Percentiles rank a stretch among this genome's conserved stretches.
These are phyloP conservation scores for Colletotrichum brevisporum DNA, from an alignment of 2,329 filamentous ascomycete species.

Conservation along the genomic window DNA sequence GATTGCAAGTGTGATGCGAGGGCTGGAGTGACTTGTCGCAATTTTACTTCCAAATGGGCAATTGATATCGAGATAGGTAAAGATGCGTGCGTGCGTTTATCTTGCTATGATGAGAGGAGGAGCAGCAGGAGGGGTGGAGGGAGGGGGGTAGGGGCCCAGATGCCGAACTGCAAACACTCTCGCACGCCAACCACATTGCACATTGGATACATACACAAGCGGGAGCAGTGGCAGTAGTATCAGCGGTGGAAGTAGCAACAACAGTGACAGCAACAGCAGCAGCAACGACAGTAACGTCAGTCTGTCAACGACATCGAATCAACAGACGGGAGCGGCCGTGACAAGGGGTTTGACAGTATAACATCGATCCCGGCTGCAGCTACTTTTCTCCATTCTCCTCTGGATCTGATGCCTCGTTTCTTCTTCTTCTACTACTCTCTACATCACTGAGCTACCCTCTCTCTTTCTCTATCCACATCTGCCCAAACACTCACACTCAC, in stretches of 20 bases:
- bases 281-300: neutral
- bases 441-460: neutral
- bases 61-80: conserved; percentile 6
- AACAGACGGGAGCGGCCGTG: conserved; percentile 9
- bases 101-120: neutral
- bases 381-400: conserved; percentile 15
- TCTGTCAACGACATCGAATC: conserved; percentile 7
- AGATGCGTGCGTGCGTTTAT: conserved; percentile 8
- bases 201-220: conserved; percentile 4
- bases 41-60: conserved; percentile 9
- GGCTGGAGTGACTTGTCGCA: conserved; percentile 15
- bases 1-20: conserved; percentile 1
- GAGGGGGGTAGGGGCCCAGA: conserved; percentile 2
- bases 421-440: no score
- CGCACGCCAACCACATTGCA: neutral
- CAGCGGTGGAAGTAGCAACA: neutral
- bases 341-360: conserved; percentile 23
- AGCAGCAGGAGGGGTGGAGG: neutral
- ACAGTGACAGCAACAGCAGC: neutral
- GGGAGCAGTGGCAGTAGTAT: neutral
- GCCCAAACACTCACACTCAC: neutral
- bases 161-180: conserved; percentile 20
- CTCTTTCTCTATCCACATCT: conserved; percentile 1
- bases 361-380: conserved; percentile 34
- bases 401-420: neutral